Conservation (phyloP, 2,329 filamentous ascomycete species). For the Phoma herbarum region DNA sequence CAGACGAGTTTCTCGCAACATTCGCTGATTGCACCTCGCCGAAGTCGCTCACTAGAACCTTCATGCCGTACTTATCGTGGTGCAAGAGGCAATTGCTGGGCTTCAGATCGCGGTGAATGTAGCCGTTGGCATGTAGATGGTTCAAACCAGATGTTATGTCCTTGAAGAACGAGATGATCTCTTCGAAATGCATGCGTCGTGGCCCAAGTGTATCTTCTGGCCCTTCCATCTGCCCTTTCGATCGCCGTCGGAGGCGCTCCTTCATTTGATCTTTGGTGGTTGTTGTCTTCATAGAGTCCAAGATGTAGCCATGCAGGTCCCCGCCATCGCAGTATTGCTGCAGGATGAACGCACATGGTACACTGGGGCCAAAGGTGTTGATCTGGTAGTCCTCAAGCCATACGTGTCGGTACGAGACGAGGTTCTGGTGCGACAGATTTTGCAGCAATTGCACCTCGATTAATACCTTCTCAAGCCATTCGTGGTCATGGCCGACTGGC, state of each 20-base stretch:
- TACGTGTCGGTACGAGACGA: constrained; percentile 96
- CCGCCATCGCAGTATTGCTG: constrained; percentile 98
- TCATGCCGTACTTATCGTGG: constrained; percentile 72
- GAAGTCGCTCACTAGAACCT: constrained; percentile 95
- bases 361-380: constrained; percentile 84
- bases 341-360: constrained; percentile 94
- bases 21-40: constrained; percentile 93
- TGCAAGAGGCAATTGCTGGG: constrained; percentile 95
- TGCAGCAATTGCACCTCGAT: constrained; percentile 93
- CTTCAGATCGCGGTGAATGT: constrained; percentile 95
- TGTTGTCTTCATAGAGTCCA: constrained; percentile 70
- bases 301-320: constrained; percentile 86
- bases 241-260: constrained; percentile 82
- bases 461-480: constrained; percentile 93
- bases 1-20: constrained; percentile 83
- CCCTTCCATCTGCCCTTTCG: constrained; percentile 76
- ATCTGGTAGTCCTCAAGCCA: constrained; percentile 93
- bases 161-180: constrained; percentile 96
- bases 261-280: constrained; percentile 85
- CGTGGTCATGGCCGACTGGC: constrained; percentile 90
- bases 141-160: constrained; percentile 93
- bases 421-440: constrained; percentile 89
- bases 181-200: constrained; percentile 76
- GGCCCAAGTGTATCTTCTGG: constrained; percentile 62
- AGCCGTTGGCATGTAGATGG: constrained; percentile 88